A percentile compares a stretch with the other conserved stretches of the same genome.
Evolutionary conservation across 2,329 filamentous ascomycete species (phyloP).

Genomic region (Colletotrichum brevisporum): DNA sequence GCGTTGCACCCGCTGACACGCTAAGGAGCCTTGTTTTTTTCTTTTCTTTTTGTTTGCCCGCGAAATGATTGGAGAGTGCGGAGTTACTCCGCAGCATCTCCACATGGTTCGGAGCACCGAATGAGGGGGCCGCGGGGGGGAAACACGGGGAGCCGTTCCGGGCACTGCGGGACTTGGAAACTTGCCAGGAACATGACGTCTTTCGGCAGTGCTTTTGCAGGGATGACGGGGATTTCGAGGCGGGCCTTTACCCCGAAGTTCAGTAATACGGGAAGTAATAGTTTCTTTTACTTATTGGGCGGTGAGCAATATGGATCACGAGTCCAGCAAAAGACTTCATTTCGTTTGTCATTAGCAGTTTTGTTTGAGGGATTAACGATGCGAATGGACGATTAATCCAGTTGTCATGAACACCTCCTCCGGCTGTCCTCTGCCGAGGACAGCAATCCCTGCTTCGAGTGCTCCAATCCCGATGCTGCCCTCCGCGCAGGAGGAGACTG

Average conservation of each 20-base stretch:
- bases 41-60: neutral
- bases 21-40: neutral
- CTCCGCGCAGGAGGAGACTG: no score
- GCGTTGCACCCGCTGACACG: neutral
- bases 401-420: no score
- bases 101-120: neutral
- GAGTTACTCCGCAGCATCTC: constrained; percentile 12
- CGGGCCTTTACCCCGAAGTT: neutral
- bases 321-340: no score
- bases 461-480: no score
- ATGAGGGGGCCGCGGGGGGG: neutral
- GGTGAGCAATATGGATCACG: no score
- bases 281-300: no score
- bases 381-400: no score
- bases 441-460: no score
- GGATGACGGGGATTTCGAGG: neutral
- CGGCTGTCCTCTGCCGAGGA: no score
- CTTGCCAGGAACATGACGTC: constrained; percentile 21
- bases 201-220: neutral
- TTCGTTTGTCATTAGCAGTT: no score
- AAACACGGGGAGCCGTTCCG: constrained; percentile 3
- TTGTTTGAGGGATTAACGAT: no score
- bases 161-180: neutral
- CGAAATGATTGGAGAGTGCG: neutral
- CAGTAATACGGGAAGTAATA: no score